Evolutionary conservation across 768 basidiomycete species (phyloP), one percentile per base, ranked within the genome.

Genomic region (Tylopilus felleus): DNA sequence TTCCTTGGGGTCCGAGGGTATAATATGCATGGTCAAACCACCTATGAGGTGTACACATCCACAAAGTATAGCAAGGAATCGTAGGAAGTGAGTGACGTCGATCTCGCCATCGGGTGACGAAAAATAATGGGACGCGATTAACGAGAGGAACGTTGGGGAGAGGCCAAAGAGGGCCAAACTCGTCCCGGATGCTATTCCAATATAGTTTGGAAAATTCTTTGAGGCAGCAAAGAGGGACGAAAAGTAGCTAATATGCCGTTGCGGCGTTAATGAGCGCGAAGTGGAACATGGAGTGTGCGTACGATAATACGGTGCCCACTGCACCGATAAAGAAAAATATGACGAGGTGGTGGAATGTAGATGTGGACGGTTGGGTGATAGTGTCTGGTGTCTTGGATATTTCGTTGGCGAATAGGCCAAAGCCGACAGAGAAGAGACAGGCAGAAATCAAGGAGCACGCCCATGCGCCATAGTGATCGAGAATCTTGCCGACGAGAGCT

Each of bases 121-220:
- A 68, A 91, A 91, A 64, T 75, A 82, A 16, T 52, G 72, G 5
- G 85, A 81, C 4, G 86, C 88, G 35, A 90, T 55, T 22, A 79
- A 53, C 21, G 89, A 85, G 8, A 91, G 77, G 59, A 88, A 81
- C 21, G 91, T 73, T 0, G 90, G 90, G 0, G 90, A 93, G 31
- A 91, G 77, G n/a, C 90, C 88, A 62, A 90, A 91, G 22, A 90
- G 71, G 3, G 88, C 81, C 76, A 84, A 83, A 63, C 78, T 85
- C 10, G 74, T 70, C 5, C 88, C 90, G 1, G 86, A 77, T 12
- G 87, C 82, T 23, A 84, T 68, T 19, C 88, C 88, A 42, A 81
- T 79, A 58, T 85, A 80, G 5, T 73, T 64, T 8, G 87, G 84
- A 56, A 91, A 91, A 40, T 73, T 75, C 69, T 82, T 84, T 4